phyloP scores from a whole-genome alignment of 129 eudicot species.

The Daucus carota region DH1_v3.0 NC_030384.2:48028001-48028500 shows the following conservation, averaged over 20 bases:
- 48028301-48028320: background rate
- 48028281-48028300: background rate
- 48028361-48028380: conserved; percentile 65
- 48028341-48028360: conserved; percentile 84
- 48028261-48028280: background rate
- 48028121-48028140: background rate
- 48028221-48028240: background rate
- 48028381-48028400: conserved; percentile 96
- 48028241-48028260: background rate
- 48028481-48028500: conserved; percentile 96
- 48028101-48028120: background rate
- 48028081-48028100: background rate
- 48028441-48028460: conserved; percentile 93
- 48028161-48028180: no score
- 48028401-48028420: conserved; percentile 96
- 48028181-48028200: background rate
- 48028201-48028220: background rate
- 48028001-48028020: background rate
- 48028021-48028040: background rate
- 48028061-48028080: background rate
- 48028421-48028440: conserved; percentile 92
- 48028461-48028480: conserved; percentile 96
- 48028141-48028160: background rate
- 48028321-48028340: background rate
- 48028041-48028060: background rate